phyloP scores from a whole-genome alignment of 257 asterid genomes.

The Jacaranda copaia region DNA sequence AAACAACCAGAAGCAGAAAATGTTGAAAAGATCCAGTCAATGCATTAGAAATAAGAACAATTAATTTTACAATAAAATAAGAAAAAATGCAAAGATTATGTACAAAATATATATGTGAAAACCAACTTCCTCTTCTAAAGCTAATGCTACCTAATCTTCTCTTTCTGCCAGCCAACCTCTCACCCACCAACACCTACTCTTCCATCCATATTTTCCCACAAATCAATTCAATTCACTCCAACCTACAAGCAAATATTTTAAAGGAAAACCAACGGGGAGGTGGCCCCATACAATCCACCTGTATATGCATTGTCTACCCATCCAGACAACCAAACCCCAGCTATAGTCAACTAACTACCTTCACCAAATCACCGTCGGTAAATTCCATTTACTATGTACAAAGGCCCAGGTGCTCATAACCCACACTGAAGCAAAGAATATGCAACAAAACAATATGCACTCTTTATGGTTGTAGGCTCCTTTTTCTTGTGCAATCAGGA shows the following conservation, averaged over 20 bases:
- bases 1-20: not conserved
- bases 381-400: slow-evolving; percentile 48
- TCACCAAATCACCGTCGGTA: slow-evolving; percentile 43
- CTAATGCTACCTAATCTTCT: slow-evolving; percentile 35
- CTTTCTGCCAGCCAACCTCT: slow-evolving; percentile 25
- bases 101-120: slow-evolving; percentile 34
- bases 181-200: slow-evolving; percentile 24
- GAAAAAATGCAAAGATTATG: not conserved
- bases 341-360: slow-evolving; percentile 38
- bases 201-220: slow-evolving; percentile 30
- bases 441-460: slow-evolving; percentile 34
- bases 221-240: not conserved
- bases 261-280: slow-evolving; percentile 32
- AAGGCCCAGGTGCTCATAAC: not conserved
- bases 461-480: not conserved
- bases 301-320: slow-evolving; percentile 28
- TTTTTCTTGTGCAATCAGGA: slow-evolving; percentile 44
- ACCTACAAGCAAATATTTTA: not conserved
- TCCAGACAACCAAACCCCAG: slow-evolving; percentile 47
- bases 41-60: not conserved
- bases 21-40: slow-evolving; percentile 1
- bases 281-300: slow-evolving; percentile 49
- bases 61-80: not conserved
- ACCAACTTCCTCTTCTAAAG: slow-evolving; percentile 31
- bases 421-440: slow-evolving; percentile 43